Evolutionary conservation across 495 filamentous ascomycete species (phyloP).

Genomic region (Cercophora scortea): DNA sequence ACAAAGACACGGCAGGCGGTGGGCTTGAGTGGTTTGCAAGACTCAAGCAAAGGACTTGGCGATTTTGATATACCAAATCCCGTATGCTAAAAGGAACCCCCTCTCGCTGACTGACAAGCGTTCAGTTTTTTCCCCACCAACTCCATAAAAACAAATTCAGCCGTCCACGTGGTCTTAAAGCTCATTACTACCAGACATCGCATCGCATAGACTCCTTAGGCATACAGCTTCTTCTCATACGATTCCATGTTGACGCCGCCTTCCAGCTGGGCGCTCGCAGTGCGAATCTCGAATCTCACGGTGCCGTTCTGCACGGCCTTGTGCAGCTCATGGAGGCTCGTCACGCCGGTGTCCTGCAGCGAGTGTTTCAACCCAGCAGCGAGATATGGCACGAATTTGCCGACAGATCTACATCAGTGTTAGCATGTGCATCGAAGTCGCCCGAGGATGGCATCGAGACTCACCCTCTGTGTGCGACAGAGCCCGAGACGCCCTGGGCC

Average conservation of each 20-base stretch:
- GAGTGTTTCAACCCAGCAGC: constrained; percentile 93
- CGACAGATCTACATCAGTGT: constrained; percentile 49
- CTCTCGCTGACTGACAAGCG: not conserved
- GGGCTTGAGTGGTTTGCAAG: too few relatives aligned
- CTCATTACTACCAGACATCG: constrained; percentile 5
- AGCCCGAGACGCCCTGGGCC: constrained; percentile 86
- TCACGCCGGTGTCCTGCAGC: constrained; percentile 87
- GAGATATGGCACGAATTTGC: constrained; percentile 92
- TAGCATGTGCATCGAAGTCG: not conserved
- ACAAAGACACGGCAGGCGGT: too few relatives aligned
- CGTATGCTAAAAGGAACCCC: not conserved
- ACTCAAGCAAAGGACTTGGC: not conserved
- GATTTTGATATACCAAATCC: not conserved
- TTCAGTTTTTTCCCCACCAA: constrained; percentile 3
- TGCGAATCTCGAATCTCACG: constrained; percentile 89
- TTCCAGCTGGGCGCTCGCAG: constrained; percentile 89
- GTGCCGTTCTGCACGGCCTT: constrained; percentile 64
- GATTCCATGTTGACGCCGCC: constrained; percentile 96
- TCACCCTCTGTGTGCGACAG: constrained; percentile 50
- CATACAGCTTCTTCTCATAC: constrained; percentile 99
- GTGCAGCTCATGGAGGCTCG: constrained; percentile 68
- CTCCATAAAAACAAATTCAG: constrained; percentile 3
- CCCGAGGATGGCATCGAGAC: not conserved
- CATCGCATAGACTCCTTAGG: constrained; percentile 46
- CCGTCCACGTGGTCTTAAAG: not conserved